Conservation (phyloP, 2,329 filamentous ascomycete species). For the Xylaria polymorpha region DNA sequence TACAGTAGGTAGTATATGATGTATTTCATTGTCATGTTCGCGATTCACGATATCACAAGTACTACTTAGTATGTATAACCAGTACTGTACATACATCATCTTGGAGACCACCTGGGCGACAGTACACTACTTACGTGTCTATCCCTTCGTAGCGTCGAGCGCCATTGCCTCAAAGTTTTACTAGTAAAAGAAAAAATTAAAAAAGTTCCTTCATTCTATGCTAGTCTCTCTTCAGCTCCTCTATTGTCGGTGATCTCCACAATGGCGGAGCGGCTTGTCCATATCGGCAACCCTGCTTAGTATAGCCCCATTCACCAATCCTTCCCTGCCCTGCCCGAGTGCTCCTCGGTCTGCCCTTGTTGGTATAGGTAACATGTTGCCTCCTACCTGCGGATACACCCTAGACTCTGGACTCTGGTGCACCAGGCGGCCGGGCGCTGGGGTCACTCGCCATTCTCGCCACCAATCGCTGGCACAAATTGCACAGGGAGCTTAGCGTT, state of each 20-base stretch:
- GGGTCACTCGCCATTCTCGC: constrained; percentile 28
- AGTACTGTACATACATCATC: too few relatives aligned
- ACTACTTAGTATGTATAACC: too few relatives aligned
- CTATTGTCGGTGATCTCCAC: constrained; percentile 6
- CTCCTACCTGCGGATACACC: constrained; percentile 3
- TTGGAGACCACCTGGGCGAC: too few relatives aligned
- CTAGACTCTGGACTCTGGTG: constrained; percentile 6
- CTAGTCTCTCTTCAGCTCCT: background rate
- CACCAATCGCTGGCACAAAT: constrained; percentile 21
- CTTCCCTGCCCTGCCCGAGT: constrained; percentile 19
- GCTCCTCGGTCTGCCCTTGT: constrained; percentile 16
- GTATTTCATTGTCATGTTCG: background rate
- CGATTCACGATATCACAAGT: background rate
- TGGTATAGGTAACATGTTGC: constrained; percentile 4
- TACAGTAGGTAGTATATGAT: too few relatives aligned
- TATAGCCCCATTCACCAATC: constrained; percentile 17
- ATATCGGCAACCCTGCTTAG: constrained; percentile 4
- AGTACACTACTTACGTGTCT: background rate
- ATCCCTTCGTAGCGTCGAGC: background rate
- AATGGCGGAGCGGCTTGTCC: constrained; percentile 19
- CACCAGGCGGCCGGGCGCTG: constrained; percentile 34
- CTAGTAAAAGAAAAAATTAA: background rate
- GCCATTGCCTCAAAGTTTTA: background rate
- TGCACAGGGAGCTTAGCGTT: constrained; percentile 17
- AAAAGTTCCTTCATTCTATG: background rate